Evolutionary conservation across 202 grass and related monocot species (phyloP).

Genomic region (Schoenoplectus tabernaemontani): DNA sequence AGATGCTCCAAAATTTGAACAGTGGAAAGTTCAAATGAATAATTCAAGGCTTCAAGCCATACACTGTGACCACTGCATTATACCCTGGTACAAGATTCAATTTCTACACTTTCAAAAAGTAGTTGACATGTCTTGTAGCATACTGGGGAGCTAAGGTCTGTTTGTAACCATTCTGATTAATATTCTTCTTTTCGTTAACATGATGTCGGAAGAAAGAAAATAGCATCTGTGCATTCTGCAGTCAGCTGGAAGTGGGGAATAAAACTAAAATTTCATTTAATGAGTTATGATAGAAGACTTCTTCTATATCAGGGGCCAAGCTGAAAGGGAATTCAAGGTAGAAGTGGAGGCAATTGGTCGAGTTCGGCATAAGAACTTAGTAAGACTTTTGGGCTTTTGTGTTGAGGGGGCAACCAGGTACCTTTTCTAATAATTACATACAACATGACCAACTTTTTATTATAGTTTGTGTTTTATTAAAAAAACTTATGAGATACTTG

Average conservation of each 20-base stretch:
- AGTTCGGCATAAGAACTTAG: slow-evolving; percentile 85
- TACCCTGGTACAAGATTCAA: neutral
- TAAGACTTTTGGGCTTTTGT: slow-evolving; percentile 71
- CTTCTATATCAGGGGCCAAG: slow-evolving; percentile 56
- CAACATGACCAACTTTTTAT: neutral
- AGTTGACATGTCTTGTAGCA: neutral
- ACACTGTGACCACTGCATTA: neutral
- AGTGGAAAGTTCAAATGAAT: neutral
- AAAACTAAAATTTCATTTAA: neutral
- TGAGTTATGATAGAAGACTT: neutral
- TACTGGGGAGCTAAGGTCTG: neutral
- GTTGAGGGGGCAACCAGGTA: slow-evolving; percentile 84
- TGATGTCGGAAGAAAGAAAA: neutral
- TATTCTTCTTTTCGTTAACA: neutral
- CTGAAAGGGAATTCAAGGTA: slow-evolving; percentile 94
- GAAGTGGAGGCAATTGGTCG: slow-evolving; percentile 96
- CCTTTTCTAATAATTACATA: neutral
- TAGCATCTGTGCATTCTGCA: neutral
- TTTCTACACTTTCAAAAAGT: no score
- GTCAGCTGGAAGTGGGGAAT: neutral
- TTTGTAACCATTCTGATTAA: neutral
- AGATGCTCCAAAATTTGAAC: neutral
- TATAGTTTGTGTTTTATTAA: neutral
- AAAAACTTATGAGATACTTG: neutral
- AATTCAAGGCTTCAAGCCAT: neutral